Evolutionary conservation across 2,329 filamentous ascomycete genomes (phyloP), one percentile per base, ranked within the genome.

Genomic region (Sordariomycetes sp.): DNA sequence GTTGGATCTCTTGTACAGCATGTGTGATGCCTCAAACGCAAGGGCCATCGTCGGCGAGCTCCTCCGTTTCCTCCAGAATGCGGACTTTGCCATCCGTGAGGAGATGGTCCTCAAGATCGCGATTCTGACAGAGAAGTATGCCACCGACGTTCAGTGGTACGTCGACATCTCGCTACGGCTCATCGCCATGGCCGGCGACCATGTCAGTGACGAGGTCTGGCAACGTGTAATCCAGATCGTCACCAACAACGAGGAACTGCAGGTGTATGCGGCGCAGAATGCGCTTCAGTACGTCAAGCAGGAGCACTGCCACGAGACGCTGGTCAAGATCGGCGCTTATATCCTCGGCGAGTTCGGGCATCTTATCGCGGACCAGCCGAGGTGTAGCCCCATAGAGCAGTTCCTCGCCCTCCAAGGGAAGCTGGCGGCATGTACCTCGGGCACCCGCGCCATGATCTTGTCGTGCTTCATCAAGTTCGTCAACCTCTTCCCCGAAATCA

Each of bases 81-180:
- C 94, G 54, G 94, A 99, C 71, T 99, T 96, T 71, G 93, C 93
- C 5, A 97, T 99, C 66, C 85, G 95, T 62, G 95, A 99, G 74
- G 94, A 99, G 72, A 99, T 99, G 94, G 94, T 97, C 3, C 79
- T 99, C 62, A 99, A 99, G 75, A 96, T 99, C 72, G 94, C 94
- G 57, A 99, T 99, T 67, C 73, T 99, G 63, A 97, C 95, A 0
- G 94, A 99, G 70, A 97, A 97, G 70, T 99, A 99, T 70, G 94
- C 94, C 25, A 97, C 92, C 0, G 94, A 99, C 67, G 90, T 96
- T 22, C 93, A 97, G 75, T 99, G 94, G 94, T 99, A 99, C 71
- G 95, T 99, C 62, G 93, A 99, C 69, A 97, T 97, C 64, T 96
- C 94, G 12, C 79, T 99, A 64, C 86, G 93, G 59, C 81, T 99